Evolutionary conservation across 768 basidiomycete species (phyloP).

Genomic region (Leucosporidium creatinivorum): DNA sequence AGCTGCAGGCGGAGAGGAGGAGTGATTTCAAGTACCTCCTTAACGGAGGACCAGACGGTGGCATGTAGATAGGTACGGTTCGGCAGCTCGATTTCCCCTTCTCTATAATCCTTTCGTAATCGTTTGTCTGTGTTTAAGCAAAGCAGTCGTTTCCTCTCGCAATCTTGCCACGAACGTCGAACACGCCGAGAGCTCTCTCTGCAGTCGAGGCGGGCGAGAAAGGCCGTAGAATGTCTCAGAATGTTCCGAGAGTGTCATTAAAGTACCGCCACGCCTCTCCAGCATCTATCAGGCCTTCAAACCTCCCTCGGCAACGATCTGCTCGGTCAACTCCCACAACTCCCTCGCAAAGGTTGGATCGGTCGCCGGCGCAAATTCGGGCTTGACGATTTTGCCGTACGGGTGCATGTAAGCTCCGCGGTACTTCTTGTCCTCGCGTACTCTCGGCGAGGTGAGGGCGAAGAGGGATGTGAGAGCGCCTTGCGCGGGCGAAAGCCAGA

Average conservation of each 20-base stretch:
- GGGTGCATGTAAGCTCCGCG: neutral
- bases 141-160: too few species aligned
- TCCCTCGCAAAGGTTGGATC: neutral
- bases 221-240: too few species aligned
- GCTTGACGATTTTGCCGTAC: neutral
- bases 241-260: too few species aligned
- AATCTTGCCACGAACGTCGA: too few species aligned
- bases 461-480: conserved; percentile 16
- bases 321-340: conserved; percentile 6
- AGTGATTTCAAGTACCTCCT: conserved; percentile 57
- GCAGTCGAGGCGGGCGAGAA: too few species aligned
- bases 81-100: too few species aligned
- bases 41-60: neutral
- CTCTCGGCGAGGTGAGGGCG: neutral
- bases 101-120: too few species aligned
- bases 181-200: too few species aligned
- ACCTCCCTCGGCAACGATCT: neutral
- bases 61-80: too few species aligned
- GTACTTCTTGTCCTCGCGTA: neutral
- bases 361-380: neutral
- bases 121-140: too few species aligned
- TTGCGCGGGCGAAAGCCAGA: conserved; percentile 38
- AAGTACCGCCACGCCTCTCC: too few species aligned
- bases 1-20: conserved; percentile 75
- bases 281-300: neutral